A percentile compares a stretch with the other conserved stretches of the same genome.
These are phyloP conservation scores for Hypoxylon sp. DNA, from an alignment of 2,329 filamentous ascomycete species.

Conservation along the genomic window DNA sequence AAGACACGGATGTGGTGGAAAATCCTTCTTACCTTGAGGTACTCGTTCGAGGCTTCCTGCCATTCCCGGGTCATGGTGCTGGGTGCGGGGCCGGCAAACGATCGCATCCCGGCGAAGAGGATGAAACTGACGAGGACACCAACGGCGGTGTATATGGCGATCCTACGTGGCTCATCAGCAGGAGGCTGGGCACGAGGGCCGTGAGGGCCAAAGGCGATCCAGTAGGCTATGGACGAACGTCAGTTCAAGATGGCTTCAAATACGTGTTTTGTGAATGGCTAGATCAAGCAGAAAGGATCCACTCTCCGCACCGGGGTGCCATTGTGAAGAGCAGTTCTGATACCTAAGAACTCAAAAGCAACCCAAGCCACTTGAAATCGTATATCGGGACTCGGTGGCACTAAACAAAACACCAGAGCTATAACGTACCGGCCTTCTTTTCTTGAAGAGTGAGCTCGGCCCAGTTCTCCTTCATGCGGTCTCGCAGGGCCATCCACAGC, in stretches of 20 bases:
- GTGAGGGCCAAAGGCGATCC: slow-evolving; percentile 97
- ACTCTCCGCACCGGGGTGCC: slow-evolving; percentile 36
- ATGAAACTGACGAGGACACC: slow-evolving; percentile 76
- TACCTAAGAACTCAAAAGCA: slow-evolving; percentile 5
- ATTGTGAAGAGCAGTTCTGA: slow-evolving; percentile 19
- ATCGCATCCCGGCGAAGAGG: slow-evolving; percentile 80
- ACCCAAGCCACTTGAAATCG: background rate
- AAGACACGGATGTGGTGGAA: background rate
- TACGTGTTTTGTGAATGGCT: slow-evolving; percentile 43
- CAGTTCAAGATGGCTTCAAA: slow-evolving; percentile 52
- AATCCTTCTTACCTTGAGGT: slow-evolving; percentile 81
- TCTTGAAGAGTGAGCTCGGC: slow-evolving; percentile 93
- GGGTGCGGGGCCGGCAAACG: slow-evolving; percentile 80
- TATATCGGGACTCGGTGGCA: background rate
- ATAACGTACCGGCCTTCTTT: slow-evolving; percentile 96
- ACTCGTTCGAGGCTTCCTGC: slow-evolving; percentile 96
- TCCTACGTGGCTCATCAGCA: slow-evolving; percentile 85
- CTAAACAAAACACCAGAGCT: slow-evolving; percentile 10
- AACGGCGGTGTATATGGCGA: slow-evolving; percentile 79
- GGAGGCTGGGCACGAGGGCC: slow-evolving; percentile 88
- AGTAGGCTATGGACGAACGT: slow-evolving; percentile 81
- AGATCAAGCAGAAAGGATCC: slow-evolving; percentile 41
- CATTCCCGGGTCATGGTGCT: slow-evolving; percentile 96
- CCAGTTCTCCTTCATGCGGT: slow-evolving; percentile 99
- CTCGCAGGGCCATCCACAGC: slow-evolving; percentile 97